phyloP scores from a whole-genome alignment of 2,329 filamentous ascomycete genomes.

The Ophiostoma piceae region DNA sequence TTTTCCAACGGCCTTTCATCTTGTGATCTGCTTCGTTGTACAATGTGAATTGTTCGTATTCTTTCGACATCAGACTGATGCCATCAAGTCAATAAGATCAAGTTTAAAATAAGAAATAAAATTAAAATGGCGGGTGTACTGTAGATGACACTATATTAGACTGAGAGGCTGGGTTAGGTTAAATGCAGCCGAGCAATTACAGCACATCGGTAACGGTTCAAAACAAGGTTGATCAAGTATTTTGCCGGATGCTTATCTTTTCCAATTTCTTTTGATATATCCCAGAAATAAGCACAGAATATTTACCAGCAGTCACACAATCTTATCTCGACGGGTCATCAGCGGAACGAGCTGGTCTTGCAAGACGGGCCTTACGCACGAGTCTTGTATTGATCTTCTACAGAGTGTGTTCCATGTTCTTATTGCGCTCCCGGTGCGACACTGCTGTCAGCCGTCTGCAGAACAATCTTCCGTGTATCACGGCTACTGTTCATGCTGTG shows the following conservation, averaged over 20 bases:
- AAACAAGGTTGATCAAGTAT: not conserved
- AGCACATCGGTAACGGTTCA: not conserved
- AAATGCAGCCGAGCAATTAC: not conserved
- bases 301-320: not conserved
- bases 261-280: not conserved
- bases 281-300: not conserved
- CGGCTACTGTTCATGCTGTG: not conserved
- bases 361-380: constrained; percentile 21
- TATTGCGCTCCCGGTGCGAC: constrained; percentile 15
- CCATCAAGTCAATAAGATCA: not conserved
- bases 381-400: constrained; percentile 1
- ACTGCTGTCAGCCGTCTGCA: constrained; percentile 21
- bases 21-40: not conserved
- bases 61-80: not conserved
- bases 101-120: too few relatives aligned
- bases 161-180: not conserved
- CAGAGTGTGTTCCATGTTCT: not conserved
- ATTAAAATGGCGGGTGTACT: too few relatives aligned
- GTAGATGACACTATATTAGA: not conserved
- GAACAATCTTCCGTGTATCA: constrained; percentile 14
- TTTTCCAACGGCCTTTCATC: not conserved
- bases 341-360: not conserved
- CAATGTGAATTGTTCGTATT: not conserved
- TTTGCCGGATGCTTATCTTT: not conserved
- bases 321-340: not conserved